Evolutionary conservation across 768 basidiomycete genomes (phyloP), one percentile per base, ranked within the genome.

Genomic region (Trametes villosa): DNA sequence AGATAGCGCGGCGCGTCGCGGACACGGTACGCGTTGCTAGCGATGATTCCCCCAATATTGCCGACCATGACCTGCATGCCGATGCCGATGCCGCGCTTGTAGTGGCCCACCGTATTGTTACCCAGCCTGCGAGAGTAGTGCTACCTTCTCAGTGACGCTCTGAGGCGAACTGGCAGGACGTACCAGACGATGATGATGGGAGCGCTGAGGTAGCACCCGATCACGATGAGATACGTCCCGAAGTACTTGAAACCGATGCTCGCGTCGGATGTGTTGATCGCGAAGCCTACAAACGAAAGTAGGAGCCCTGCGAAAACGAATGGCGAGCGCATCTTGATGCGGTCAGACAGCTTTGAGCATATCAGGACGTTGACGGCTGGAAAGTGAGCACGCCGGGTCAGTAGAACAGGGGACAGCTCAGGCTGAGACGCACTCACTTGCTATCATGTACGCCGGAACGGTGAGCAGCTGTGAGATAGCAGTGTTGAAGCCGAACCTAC

Each of bases 61-160:
- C 86, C 87, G 22, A 88, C 77, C 11, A 85, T 85, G 29, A 89
- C 85, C 18, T 89, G 84, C 30, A 89, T 54, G 0, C 86, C 87
- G 81, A 90, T 85, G 5, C 85, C 86, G 11, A 87, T 75, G 18
- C 73, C 88, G 7, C 88, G 86, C 68, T 90, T 91, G 69, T 87
- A 89, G 60, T 87, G 86, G 0, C 88, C 88, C 0, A 81, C 73
- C 9, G 87, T 75, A 64, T 90, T 88, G 66, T 86, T 87, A 22
- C 83, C 83, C 7, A 86, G 72, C 66, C 66, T 67, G 17, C 9
- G 11, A 9, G 18, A 33, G 9, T 22, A 9, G 3, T 29, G 15
- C 5, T 33, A 17, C 22, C n/a, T 9, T 9, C 4, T 12, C 13
- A 4, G 42, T n/a, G 42, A 5, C 22, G n/a, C 17, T 44, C 2